phyloP scores from a whole-genome alignment of 1,139 yeast genomes.

The Scheffersomyces segobiensis region DNA sequence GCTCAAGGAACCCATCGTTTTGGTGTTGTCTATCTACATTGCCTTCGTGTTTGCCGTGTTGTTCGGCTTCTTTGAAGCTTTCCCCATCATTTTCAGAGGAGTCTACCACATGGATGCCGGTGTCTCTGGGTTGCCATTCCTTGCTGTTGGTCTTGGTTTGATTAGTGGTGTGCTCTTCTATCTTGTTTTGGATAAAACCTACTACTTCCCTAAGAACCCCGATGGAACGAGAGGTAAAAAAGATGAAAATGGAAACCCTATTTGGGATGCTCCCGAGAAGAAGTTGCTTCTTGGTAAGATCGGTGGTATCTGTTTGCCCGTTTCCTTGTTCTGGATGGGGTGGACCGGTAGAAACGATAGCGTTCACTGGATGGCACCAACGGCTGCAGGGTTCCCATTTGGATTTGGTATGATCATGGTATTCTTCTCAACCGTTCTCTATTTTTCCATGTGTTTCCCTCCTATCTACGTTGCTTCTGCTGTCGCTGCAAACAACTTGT shows the following conservation, averaged over 20 bases:
- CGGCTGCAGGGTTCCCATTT: slow-evolving; percentile 72
- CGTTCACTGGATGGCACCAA: slow-evolving; percentile 84
- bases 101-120: slow-evolving; percentile 60
- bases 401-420: slow-evolving; percentile 73
- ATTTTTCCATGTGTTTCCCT: slow-evolving; percentile 74
- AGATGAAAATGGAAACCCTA: slow-evolving; percentile 55
- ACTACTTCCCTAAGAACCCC: slow-evolving; percentile 56
- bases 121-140: slow-evolving; percentile 64
- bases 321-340: slow-evolving; percentile 77
- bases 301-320: slow-evolving; percentile 65
- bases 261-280: slow-evolving; percentile 42
- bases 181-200: slow-evolving; percentile 46
- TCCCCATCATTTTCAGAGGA: slow-evolving; percentile 69
- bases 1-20: slow-evolving; percentile 66
- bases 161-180: slow-evolving; percentile 53
- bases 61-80: slow-evolving; percentile 78
- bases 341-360: slow-evolving; percentile 61
- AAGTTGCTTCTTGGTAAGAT: slow-evolving; percentile 48
- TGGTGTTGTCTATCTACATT: slow-evolving; percentile 63
- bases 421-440: slow-evolving; percentile 71
- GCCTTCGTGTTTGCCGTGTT: slow-evolving; percentile 75
- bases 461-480: slow-evolving; percentile 75
- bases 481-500: slow-evolving; percentile 74
- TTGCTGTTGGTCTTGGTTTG: slow-evolving; percentile 70
- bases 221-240: slow-evolving; percentile 63